Conservation (phyloP, 176 grass and related monocot species). For the Oryza brachyantha region DNA sequence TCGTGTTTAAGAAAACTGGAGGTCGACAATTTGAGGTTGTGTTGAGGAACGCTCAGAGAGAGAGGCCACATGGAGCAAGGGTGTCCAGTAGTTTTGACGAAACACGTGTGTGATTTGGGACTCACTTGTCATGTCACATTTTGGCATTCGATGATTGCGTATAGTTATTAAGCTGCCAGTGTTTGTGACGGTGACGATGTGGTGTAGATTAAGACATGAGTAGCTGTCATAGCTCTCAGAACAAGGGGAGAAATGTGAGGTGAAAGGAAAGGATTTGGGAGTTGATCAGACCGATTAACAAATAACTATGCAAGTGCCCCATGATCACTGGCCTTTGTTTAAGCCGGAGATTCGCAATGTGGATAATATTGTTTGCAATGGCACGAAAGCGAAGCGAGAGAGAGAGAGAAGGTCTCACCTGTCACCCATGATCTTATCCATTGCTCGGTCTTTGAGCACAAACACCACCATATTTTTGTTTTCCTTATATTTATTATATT, state of each 20-base stretch:
- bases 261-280: not conserved
- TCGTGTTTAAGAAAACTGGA: not conserved
- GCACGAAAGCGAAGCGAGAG: not conserved
- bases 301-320: not conserved
- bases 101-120: not conserved
- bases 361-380: conserved; percentile 32
- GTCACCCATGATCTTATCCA: conserved; percentile 32
- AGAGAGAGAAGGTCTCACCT: not conserved
- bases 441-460: not conserved
- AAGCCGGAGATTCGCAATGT: conserved; percentile 25
- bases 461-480: too few species aligned
- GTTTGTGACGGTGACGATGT: not conserved
- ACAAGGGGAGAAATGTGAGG: conserved; percentile 13
- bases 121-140: not conserved
- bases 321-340: conserved; percentile 18
- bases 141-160: not conserved
- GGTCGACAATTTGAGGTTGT: too few species aligned
- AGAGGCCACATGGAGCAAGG: conserved; percentile 16
- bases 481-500: too few species aligned
- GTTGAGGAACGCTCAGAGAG: not conserved
- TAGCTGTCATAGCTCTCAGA: conserved; percentile 34
- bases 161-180: too few species aligned
- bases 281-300: not conserved
- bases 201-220: not conserved
- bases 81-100: not conserved